Evolutionary conservation across 2,329 filamentous ascomycete genomes (phyloP), one percentile per base, ranked within the genome.

Genomic region (Apiospora saccharicola): DNA sequence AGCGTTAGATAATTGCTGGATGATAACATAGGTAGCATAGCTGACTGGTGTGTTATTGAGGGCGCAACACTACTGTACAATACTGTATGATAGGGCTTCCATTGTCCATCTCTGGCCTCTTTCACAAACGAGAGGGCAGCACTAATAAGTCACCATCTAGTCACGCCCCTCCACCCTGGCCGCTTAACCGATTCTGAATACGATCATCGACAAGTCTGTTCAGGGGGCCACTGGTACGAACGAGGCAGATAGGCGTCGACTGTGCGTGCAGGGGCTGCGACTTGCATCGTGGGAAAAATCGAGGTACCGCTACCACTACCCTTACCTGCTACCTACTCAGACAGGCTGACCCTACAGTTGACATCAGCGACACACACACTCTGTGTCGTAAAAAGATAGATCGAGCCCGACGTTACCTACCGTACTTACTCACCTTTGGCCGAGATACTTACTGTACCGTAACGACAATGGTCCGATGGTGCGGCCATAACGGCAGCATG

Each of bases 151-250:
- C 34, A 64, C 34, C 57, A 64, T 19, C 49, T 41, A 34, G 34
- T 4, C 34, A 64, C 57, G 57, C 57, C 57, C 57, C 57, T 64
- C 34, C 37, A 64, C 57, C 57, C 34, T 64, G 57, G 57, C 57
- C 57, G 43, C 22, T 68, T 70, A 71, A 70, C 43, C 67, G 67
- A 30, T 44, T 47, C 41, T 68, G 67, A 68, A 68, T 68, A 68
- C 67, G 67, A 68, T 68, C 67, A 68, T 68, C 67, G 14, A 41
- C 34, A 41, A 19, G 57, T 64, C n/a, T 64, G 34, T 64, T 34
- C 57, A 64, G 57, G 57, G 57, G 57, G 30, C 41, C 34, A 41
- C 19, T 64, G 57, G 57, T n/a, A n/a, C 30, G 34, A 64, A 57
- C 34, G 19, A 64, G 57, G 34, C 30, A 16, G 19, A 37, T 12